Evolutionary conservation across 2,329 filamentous ascomycete genomes (phyloP), one percentile per base, ranked within the genome.

Genomic region (Teratosphaeria gauchensis): DNA sequence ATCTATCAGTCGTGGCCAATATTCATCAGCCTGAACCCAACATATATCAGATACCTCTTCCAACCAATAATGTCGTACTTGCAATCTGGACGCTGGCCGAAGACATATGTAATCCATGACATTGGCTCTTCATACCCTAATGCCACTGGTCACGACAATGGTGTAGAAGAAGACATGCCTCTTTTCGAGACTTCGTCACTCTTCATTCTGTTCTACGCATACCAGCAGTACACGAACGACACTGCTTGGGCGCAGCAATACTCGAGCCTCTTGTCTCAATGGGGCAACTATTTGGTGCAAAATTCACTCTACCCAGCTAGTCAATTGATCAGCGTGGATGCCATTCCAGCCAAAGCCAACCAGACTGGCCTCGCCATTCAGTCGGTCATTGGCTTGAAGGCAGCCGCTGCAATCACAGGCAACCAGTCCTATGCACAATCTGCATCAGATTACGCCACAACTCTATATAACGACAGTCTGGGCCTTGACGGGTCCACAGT

Each of bases 321-420:
- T 53, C 82, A 85, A 62, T 75, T 84, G 57, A 81, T 83, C 62
- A 81, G 79, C 32, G 78, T 84, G 54, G 74, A 80, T 64, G 81
- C 81, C 31, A 83, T 84, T 77, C 69, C 78, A 3, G 72, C 74
- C 12, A 80, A 83, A 59, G 74, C 80, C 8, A 74, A 74, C 21
- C 64, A 78, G 52, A 76, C 76, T 5, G 74, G 73, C 33, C 71
- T 67, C 14, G 65, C 64, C 1, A 63, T 67, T 6, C 65, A 67
- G 55, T 63, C 62, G 9, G 57, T 61, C 3, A 66, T 67, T 30
- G 74, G 73, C 28, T 69, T 81, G 55, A 59, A 66, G 5, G 71
- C 66, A 2, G 78, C 80, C 57, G 75, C 74, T 3, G 32, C 64
- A 2, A 46, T 66, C 11, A 80, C 78, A 14, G 77, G 78, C 4